phyloP scores from a whole-genome alignment of 2,329 filamentous ascomycete species.

The Colletotrichum sp. region DNA sequence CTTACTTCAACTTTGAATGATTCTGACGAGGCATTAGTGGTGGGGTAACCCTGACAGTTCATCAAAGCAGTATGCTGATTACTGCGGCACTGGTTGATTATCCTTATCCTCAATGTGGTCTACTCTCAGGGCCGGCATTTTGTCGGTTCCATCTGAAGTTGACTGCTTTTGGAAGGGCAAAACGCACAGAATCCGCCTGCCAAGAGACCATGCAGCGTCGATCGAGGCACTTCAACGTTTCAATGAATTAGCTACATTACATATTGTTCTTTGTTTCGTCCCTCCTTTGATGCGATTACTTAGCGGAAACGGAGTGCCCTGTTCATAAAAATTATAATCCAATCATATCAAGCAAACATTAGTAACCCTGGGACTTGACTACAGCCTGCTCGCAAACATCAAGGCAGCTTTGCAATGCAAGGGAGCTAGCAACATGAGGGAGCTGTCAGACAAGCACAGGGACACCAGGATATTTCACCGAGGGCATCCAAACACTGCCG shows the following conservation, averaged over 20 bases:
- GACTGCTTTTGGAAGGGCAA: background rate
- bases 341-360: background rate
- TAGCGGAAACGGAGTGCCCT: rapidly evolving
- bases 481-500: background rate
- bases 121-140: background rate
- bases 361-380: background rate
- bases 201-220: background rate
- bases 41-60: conserved; percentile 6
- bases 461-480: background rate
- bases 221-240: background rate
- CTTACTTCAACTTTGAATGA: background rate
- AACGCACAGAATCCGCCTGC: background rate
- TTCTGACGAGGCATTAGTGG: background rate
- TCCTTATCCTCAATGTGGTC: background rate
- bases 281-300: rapidly evolving
- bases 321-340: background rate
- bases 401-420: background rate
- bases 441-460: background rate
- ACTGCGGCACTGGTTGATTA: conserved; percentile 7
- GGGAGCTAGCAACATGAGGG: background rate
- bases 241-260: background rate
- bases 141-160: rapidly evolving
- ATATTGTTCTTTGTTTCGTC: background rate
- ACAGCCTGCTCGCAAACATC: background rate
- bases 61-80: conserved; percentile 18